Conservation (phyloP, 805 yeast species). For the Wickerhamomyces tratensis region DNA sequence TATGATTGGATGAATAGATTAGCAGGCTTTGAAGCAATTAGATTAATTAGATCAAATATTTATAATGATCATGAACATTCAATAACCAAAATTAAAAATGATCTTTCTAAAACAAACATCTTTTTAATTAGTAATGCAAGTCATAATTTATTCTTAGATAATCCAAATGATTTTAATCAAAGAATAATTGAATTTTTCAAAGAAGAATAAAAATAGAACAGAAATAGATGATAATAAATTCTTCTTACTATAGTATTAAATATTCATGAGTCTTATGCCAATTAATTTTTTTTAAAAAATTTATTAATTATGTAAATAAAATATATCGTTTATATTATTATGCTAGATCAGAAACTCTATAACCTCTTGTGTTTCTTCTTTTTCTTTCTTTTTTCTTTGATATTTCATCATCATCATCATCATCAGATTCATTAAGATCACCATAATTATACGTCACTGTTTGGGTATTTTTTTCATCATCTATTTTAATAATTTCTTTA, state of each 20-base stretch:
- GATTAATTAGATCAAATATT: slow-evolving; percentile 3
- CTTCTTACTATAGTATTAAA: too few relatives aligned
- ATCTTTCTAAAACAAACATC: slow-evolving; percentile 16
- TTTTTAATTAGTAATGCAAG: slow-evolving; percentile 45
- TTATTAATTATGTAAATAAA: too few relatives aligned
- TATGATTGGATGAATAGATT: slow-evolving; percentile 64
- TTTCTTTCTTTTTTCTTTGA: too few relatives aligned
- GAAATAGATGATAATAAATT: background rate
- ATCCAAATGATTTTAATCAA: slow-evolving; percentile 41
- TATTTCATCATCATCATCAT: too few relatives aligned
- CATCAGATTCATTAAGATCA: background rate
- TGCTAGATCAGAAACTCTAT: slow-evolving; percentile 4
- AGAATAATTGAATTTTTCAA: slow-evolving; percentile 27
- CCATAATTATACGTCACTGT: slow-evolving; percentile 13
- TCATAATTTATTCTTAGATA: slow-evolving; percentile 71
- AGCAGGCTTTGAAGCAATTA: slow-evolving; percentile 31
- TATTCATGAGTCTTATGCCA: too few relatives aligned
- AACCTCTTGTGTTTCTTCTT: background rate
- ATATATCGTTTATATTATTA: too few relatives aligned
- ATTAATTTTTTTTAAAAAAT: too few relatives aligned
- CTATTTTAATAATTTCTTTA: background rate
- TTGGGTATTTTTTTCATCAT: slow-evolving; percentile 4
- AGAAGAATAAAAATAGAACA: background rate
- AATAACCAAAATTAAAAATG: slow-evolving; percentile 8
- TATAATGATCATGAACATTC: too few relatives aligned